Conservation (phyloP, 2,329 filamentous ascomycete species). For the Trichoderma koningiopsis region DNA sequence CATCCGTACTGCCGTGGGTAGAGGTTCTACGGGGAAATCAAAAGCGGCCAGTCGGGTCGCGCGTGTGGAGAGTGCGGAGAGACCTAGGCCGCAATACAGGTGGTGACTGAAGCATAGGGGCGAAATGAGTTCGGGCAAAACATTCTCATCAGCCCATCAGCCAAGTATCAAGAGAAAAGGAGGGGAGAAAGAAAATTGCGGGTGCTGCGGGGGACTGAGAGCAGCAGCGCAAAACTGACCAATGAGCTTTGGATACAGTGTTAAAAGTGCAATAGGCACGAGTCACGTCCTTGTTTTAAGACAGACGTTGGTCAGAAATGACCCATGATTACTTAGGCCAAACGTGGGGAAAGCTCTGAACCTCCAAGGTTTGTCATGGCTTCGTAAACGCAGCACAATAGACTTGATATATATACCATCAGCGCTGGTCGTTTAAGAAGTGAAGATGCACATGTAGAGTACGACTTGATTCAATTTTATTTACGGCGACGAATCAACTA, state of each 20-base stretch:
- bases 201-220: neutral
- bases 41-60: conserved; percentile 59
- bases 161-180: neutral
- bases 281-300: neutral
- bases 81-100: conserved; percentile 51
- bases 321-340: conserved; percentile 20
- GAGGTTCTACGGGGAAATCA: conserved; percentile 58
- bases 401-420: neutral
- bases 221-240: neutral
- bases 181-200: neutral
- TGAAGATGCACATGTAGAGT: neutral
- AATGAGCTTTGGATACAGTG: neutral
- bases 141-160: neutral
- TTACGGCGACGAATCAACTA: neutral
- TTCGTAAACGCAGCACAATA: neutral
- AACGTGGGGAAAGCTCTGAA: neutral
- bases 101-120: conserved; percentile 13
- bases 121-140: neutral
- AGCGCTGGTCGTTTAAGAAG: neutral
- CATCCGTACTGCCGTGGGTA: conserved; percentile 55
- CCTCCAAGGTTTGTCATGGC: neutral
- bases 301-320: conserved; percentile 10
- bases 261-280: neutral
- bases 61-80: conserved; percentile 65
- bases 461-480: neutral